Conservation (phyloP, 139 green algal genomes). For the Chlamydomonas incerta region DNA sequence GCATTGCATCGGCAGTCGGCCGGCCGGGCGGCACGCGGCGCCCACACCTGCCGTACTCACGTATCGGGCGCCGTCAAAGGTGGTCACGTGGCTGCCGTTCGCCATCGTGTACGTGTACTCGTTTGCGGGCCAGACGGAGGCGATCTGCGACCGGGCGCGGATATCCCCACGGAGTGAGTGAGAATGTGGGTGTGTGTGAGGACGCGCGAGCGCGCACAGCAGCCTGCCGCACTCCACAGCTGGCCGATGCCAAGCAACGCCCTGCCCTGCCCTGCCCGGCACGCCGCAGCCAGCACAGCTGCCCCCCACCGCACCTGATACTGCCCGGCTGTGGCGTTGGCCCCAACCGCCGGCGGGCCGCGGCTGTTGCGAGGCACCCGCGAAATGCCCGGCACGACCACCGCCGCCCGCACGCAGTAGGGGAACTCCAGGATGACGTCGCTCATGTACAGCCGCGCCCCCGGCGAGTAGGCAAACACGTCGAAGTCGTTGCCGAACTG, state of each 20-base stretch:
- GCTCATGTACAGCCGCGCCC: background rate
- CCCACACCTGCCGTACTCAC: background rate
- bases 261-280: too few species aligned
- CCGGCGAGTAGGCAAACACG: background rate
- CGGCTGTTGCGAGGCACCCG: background rate
- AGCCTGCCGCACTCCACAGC: too few species aligned
- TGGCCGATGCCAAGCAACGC: too few species aligned
- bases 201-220: too few species aligned
- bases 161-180: too few species aligned
- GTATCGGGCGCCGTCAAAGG: constrained; percentile 2
- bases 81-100: background rate
- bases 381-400: background rate
- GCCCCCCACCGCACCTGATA: background rate
- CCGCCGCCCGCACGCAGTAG: background rate
- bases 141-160: too few species aligned
- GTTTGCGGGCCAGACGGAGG: background rate
- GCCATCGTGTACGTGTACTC: background rate
- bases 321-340: background rate
- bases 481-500: background rate
- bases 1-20: too few species aligned
- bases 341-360: background rate
- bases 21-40: too few species aligned
- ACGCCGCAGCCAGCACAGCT: too few species aligned
- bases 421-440: background rate
- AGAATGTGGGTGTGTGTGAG: too few species aligned